Base-by-base conservation (phyloP, 208 protist genomes). In the Leishmania tarentolae region DNA sequence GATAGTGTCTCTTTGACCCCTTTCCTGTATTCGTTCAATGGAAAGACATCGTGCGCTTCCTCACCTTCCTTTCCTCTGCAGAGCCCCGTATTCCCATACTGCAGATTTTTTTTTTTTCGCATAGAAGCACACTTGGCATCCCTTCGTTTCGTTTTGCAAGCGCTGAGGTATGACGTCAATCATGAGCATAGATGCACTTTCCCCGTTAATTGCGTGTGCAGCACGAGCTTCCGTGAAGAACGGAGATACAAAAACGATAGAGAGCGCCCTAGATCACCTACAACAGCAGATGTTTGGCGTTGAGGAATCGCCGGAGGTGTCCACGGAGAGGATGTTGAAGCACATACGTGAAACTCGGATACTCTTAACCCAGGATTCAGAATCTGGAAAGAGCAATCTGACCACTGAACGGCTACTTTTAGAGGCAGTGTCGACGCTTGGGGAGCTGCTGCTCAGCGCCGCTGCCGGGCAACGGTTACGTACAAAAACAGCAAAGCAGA, bases 371-470 rank as follows among this genome's bases (percentile, higher is more conserved):
- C 42, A 71, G 52, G 57, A 75, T 35, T 47, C 52, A 31, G 73
- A 65, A 44, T 52, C 61, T 11, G 35, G 63, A 3, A 68, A 59
- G 66, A 75, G 17, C 31, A 56, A 70, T 40, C 75, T 81, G n/a
- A 82, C 81, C 59, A 77, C 72, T 19, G 68, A 73, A 52, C 56
- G 76, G 28, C 46, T 87, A 47, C 72, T 88, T 28, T 57, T 87
- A 35, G 85, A 91, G 24, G 80, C 81, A 8, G 68, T 91, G 8
- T 19, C 47, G n/a, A 65, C 72, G 7, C 61, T 91, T 37, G 72
- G 79, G 21, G 78, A 84, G 24, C 31, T 87, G 46, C 78, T 91
- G 1, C 31, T 82, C 1, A 70, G 74, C 40, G 77, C 79, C 11
- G 68, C 66, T 4, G 46, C 13, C 3, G 81, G 82, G 7, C 57